Conservation (phyloP, 2,329 filamentous ascomycete genomes). For the Huntiella bhutanensis region DNA sequence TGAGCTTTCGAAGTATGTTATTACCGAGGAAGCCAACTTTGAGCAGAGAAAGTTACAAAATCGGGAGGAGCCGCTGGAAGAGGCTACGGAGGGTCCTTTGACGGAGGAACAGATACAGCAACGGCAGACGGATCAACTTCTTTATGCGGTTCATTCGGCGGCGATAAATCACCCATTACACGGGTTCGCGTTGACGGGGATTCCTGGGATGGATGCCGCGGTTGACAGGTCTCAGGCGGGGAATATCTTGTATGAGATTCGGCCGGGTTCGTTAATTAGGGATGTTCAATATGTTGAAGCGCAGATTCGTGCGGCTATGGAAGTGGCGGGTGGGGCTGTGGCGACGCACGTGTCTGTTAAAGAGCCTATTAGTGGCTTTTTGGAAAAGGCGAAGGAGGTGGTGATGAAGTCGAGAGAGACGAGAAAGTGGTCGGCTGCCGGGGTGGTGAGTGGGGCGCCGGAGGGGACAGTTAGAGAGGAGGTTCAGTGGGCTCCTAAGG, state of each 20-base stretch:
- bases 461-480: conserved; percentile 32
- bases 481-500: conserved; percentile 26
- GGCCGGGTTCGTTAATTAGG: conserved; percentile 17
- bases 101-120: not conserved
- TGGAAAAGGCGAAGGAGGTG: conserved; percentile 27
- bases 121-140: conserved; percentile 23
- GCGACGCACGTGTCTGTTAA: not conserved
- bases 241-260: conserved; percentile 42
- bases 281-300: conserved; percentile 17
- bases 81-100: not conserved
- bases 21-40: no score
- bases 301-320: conserved; percentile 16
- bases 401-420: conserved; percentile 32
- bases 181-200: conserved; percentile 32
- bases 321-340: not conserved
- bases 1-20: no score
- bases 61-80: not conserved
- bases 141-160: conserved; percentile 54
- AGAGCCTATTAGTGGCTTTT: conserved; percentile 24
- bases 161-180: conserved; percentile 39
- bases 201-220: conserved; percentile 14
- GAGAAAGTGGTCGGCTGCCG: conserved; percentile 16
- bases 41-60: not conserved
- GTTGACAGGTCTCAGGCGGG: not conserved
- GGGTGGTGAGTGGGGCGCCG: not conserved